Evolutionary conservation across 805 yeast species (phyloP), one percentile per base, ranked within the genome.

Genomic region (Peterozyma xylosa): DNA sequence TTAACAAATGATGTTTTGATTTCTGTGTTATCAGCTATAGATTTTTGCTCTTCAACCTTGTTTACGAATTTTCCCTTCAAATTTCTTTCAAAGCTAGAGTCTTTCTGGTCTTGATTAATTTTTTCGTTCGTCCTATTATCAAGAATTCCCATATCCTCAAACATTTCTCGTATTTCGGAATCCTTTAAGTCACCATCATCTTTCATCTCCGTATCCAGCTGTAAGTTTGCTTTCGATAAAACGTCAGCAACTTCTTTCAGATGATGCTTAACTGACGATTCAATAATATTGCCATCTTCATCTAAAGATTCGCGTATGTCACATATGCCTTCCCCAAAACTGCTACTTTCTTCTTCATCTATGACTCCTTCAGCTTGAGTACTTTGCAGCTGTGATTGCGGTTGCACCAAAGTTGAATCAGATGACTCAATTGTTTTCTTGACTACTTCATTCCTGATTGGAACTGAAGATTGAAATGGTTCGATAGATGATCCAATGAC

Each of bases 231-330:
- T 21, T 21, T 21, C 7, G 27, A 21, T 7, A 21, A 21, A 21
- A 21, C 27, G 4, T 21, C 27, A 38, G 51, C 55, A 36, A 56
- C 50, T 21, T 53, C 49, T 9, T 59, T 54, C 27, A 63, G 53
- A 18, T 68, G 64, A 1, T 71, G 70, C 33, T 56, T 64, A 7
- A 67, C 70, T n/a, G 59, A 42, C 10, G 74, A 56, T 35, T 54
- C 58, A 2, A 84, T 56, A 1, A 85, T 68, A 49, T 85, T 81
- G 0, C 85, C 96, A 21, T 82, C 80, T 2, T 85, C 95, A 59
- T 89, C 95, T 17, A 89, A 58, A 42, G 78, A 83, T 54, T 89
- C 96, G 43, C 78, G 68, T 17, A 88, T 87, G 47, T 86, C 91
- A 21, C 27, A 21, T 21, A 21, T 21, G 7, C 17, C 29, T 35